Base-by-base conservation (phyloP, 2,329 filamentous ascomycete genomes). In the Ambrosiella cleistominuta region DNA sequence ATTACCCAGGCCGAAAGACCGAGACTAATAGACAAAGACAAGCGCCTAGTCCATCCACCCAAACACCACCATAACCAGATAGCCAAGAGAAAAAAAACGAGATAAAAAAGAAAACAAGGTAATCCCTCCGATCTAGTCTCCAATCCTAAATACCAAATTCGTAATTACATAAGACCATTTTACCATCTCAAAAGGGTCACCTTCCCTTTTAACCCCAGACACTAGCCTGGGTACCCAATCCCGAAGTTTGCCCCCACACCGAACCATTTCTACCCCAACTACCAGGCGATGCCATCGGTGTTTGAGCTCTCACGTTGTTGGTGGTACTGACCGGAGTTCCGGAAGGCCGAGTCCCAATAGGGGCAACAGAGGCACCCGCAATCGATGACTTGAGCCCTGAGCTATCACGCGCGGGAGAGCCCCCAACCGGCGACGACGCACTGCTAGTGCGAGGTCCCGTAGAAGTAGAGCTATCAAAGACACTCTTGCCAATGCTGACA, bases 291-390 rank as follows among this genome's bases (percentile, higher is more conserved):
- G 89, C 83, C 37, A 95, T 77, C 57, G 91, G 90, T 2, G 90
- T 95, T 7, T 88, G 95, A 0, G 90, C 88, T 61, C 88, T 86
- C 69, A 27, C 44, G 8, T 93, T 93, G 70, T 74, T 67, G 27
- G 74, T 73, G 61, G 79, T 70, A 36, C 67, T 69, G 38, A 70
- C 71, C n/a, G 79, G 71, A 39, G 75, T 77, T 44, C 76, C 78
- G 15, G 80, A 77, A 2, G 91, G 91, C 50, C 93, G 85, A 60
- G 91, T 96, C 63, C 93, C 93, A 64, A 97, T 97, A 15, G 93
- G 91, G 19, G 89, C 91, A 57, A 97, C 89, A 3, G 85, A 76
- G 59, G 77, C 76, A 58, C 77, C 78, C 54, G 44, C 15, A 49
- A 19, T 49, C 44, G 74, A 69, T 62, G 77, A 75, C 54, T 73